Evolutionary conservation across 176 grass and related monocot genomes (phyloP).

Genomic region (Zea mays): DNA sequence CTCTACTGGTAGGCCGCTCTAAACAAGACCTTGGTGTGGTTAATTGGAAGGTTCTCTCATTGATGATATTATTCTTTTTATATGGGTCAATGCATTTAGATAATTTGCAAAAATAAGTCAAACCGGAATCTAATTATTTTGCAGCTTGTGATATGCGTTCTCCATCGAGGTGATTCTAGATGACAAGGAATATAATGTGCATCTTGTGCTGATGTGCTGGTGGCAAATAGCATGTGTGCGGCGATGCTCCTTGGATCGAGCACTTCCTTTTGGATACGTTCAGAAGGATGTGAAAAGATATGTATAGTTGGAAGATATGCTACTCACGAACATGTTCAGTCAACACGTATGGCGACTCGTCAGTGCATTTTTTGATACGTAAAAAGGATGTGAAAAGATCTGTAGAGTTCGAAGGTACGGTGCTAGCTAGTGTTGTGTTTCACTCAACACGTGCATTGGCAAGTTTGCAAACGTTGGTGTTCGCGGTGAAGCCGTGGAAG

Average conservation of each 20-base stretch:
- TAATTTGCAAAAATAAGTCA: neutral
- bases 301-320: neutral
- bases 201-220: neutral
- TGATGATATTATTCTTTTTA: neutral
- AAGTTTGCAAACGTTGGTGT: neutral
- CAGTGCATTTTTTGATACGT: constrained; percentile 25
- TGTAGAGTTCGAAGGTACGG: neutral
- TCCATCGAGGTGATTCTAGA: neutral
- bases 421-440: neutral
- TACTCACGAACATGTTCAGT: neutral
- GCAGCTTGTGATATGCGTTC: constrained; percentile 3
- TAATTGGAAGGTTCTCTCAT: too few species aligned
- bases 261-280: neutral
- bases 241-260: neutral
- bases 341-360: neutral
- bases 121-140: neutral
- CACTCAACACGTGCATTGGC: neutral
- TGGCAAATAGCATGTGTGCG: neutral
- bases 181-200: neutral
- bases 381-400: neutral
- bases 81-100: neutral
- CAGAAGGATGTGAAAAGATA: neutral
- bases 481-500: neutral
- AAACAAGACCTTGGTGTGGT: too few species aligned
- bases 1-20: too few species aligned